Percentiles rank a stretch among this genome's conserved stretches.
Evolutionary conservation across 2,329 filamentous ascomycete genomes (phyloP).

Genomic region (Talaromyces sp.): DNA sequence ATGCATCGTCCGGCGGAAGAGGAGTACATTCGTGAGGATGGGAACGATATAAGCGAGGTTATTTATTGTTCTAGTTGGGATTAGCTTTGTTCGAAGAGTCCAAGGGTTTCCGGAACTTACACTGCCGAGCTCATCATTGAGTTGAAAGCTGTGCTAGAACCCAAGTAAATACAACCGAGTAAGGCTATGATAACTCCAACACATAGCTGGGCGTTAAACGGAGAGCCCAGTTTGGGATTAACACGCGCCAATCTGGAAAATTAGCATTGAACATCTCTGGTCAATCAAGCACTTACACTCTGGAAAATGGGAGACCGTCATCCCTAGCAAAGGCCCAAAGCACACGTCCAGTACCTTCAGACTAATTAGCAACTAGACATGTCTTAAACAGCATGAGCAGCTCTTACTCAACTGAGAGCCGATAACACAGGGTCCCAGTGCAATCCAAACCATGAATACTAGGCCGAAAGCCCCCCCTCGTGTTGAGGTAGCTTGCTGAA

Average conservation of each 20-base stretch:
- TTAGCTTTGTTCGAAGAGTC: neutral
- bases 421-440: conserved; percentile 37
- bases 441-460: conserved; percentile 45
- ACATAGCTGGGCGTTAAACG: conserved; percentile 60
- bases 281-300: too few species aligned
- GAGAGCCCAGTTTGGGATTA: conserved; percentile 43
- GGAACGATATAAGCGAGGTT: conserved; percentile 52
- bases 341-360: conserved; percentile 54
- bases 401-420: conserved; percentile 37
- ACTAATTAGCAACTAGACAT: conserved; percentile 5
- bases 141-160: conserved; percentile 67
- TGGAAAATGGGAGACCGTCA: conserved; percentile 42
- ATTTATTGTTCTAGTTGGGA: conserved; percentile 45
- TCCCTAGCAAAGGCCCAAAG: conserved; percentile 64
- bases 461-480: conserved; percentile 55
- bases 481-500: conserved; percentile 58
- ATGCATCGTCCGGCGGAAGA: conserved; percentile 47
- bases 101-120: conserved; percentile 15
- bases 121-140: conserved; percentile 45
- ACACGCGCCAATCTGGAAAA: conserved; percentile 49
- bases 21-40: conserved; percentile 51
- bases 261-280: too few species aligned
- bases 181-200: conserved; percentile 56
- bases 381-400: neutral
- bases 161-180: conserved; percentile 67